These are phyloP conservation scores for Tulasnella sp. DNA, from an alignment of 768 basidiomycete genomes.

Conservation along the genomic window DNA sequence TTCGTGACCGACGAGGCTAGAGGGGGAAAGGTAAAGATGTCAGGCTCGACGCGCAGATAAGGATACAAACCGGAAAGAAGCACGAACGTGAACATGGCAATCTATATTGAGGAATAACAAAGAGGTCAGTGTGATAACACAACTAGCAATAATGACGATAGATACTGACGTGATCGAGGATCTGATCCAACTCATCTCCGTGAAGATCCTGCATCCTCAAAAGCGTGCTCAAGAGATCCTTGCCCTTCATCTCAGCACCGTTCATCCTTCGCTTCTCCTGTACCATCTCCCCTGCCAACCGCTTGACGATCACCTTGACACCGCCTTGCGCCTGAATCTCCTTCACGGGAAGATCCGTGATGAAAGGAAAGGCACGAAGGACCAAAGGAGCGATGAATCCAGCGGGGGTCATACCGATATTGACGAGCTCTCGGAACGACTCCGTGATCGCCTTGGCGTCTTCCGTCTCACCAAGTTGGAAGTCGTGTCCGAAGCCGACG, in stretches of 20 bases:
- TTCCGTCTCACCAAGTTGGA: slow-evolving; percentile 26
- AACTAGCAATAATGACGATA: neutral
- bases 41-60: neutral
- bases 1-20: slow-evolving; percentile 36
- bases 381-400: slow-evolving; percentile 21
- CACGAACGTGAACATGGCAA: slow-evolving; percentile 30
- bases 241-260: slow-evolving; percentile 3
- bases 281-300: slow-evolving; percentile 6
- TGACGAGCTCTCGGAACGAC: slow-evolving; percentile 25
- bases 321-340: slow-evolving; percentile 24
- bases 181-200: slow-evolving; percentile 15
- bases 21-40: neutral
- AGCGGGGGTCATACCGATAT: slow-evolving; percentile 18
- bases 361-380: slow-evolving; percentile 24
- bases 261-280: neutral
- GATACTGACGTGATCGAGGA: slow-evolving; percentile 15
- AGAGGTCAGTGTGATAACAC: neutral
- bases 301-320: slow-evolving; percentile 23
- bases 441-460: slow-evolving; percentile 25
- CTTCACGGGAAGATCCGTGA: slow-evolving; percentile 23
- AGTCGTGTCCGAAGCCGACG: slow-evolving; percentile 36
- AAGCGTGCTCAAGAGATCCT: slow-evolving; percentile 15
- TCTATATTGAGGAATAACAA: slow-evolving; percentile 23
- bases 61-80: neutral
- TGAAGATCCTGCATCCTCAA: slow-evolving; percentile 2